These are phyloP conservation scores for Neonectria faginata DNA, from an alignment of 2,329 filamentous ascomycete genomes.

Conservation along the genomic window DNA sequence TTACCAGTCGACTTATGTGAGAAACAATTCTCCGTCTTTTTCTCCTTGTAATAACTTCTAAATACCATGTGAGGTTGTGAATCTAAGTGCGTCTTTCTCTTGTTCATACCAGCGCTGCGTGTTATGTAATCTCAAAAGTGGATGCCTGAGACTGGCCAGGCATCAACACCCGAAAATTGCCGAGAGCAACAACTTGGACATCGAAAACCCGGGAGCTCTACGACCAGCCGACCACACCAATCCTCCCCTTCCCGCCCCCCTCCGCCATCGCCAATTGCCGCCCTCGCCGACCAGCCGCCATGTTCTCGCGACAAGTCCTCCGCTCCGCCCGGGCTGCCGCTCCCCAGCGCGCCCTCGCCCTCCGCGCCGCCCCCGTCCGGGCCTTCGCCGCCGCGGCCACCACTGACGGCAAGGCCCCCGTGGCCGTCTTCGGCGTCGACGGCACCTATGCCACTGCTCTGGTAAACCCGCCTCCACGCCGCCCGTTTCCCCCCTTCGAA, in stretches of 20 bases:
- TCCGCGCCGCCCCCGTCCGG: constrained; percentile 69
- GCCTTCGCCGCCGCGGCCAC: constrained; percentile 81
- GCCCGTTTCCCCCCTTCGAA: neutral
- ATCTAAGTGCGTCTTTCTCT: no score
- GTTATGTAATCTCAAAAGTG: constrained; percentile 50
- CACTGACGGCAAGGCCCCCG: constrained; percentile 81
- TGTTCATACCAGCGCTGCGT: neutral
- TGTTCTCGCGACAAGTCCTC: constrained; percentile 71
- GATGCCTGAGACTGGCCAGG: constrained; percentile 55
- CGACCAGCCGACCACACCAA: constrained; percentile 41
- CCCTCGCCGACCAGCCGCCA: constrained; percentile 49
- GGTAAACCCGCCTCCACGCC: constrained; percentile 66
- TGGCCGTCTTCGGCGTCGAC: constrained; percentile 94
- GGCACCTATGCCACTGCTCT: constrained; percentile 98
- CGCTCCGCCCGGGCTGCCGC: constrained; percentile 68
- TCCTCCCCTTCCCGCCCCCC: constrained; percentile 24
- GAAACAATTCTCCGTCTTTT: neutral
- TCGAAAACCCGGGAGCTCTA: constrained; percentile 46
- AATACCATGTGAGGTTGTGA: neutral
- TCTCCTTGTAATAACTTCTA: no score
- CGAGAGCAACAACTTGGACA: constrained; percentile 54
- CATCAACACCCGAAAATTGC: constrained; percentile 58
- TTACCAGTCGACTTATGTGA: neutral
- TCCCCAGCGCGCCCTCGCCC: constrained; percentile 66
- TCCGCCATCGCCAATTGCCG: constrained; percentile 32